phyloP scores from a whole-genome alignment of 1,139 yeast species.

The Diutina mesorugosa region DNA sequence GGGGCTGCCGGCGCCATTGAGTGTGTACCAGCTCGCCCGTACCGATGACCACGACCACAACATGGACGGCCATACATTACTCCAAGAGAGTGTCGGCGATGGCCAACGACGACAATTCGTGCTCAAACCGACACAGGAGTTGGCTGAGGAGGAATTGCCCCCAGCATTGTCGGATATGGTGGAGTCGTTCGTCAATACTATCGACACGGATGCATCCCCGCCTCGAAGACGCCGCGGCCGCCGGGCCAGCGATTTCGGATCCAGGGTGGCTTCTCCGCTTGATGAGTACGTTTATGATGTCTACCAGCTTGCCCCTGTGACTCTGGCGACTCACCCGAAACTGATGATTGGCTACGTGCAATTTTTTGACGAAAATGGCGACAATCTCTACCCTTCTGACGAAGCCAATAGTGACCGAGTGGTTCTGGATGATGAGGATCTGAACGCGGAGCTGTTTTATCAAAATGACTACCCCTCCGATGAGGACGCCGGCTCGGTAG shows the following conservation, averaged over 20 bases:
- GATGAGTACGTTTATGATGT: slow-evolving; percentile 85
- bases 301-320: slow-evolving; percentile 34
- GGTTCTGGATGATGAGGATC: slow-evolving; percentile 52
- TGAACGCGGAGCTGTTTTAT: slow-evolving; percentile 84
- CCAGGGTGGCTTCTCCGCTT: slow-evolving; percentile 13
- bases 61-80: neutral
- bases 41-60: slow-evolving; percentile 17
- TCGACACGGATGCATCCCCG: neutral
- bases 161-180: slow-evolving; percentile 60
- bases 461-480: slow-evolving; percentile 93
- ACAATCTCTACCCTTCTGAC: slow-evolving; percentile 28
- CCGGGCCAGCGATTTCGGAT: neutral
- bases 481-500: slow-evolving; percentile 45
- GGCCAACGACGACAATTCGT: neutral
- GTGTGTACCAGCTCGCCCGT: slow-evolving; percentile 48
- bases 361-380: slow-evolving; percentile 57
- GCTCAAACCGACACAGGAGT: neutral
- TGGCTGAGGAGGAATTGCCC: neutral
- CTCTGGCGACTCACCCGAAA: slow-evolving; percentile 36
- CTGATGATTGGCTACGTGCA: slow-evolving; percentile 52
- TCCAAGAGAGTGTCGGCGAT: neutral
- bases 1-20: slow-evolving; percentile 7
- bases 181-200: slow-evolving; percentile 31
- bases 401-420: slow-evolving; percentile 26
- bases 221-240: slow-evolving; percentile 1